Evolutionary conservation across 768 basidiomycete species (phyloP).

Genomic region (Tulasnella sp.): DNA sequence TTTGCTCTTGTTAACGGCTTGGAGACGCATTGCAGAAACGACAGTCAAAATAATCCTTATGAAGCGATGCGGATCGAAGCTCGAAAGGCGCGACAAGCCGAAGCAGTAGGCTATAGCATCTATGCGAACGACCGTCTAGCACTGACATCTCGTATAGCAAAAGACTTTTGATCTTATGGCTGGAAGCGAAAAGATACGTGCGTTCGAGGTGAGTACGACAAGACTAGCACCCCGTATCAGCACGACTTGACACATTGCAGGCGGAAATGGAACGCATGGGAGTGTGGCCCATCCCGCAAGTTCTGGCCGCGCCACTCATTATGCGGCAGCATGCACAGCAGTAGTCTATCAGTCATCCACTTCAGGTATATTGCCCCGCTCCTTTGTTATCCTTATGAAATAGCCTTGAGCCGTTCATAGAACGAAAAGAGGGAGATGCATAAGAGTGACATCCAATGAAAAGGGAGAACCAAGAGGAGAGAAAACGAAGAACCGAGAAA

Average conservation of each 20-base stretch:
- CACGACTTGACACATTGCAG: neutral
- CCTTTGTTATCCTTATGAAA: no score
- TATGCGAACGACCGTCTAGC: neutral
- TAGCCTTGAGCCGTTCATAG: no score
- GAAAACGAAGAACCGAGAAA: no score
- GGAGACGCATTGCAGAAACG: no score
- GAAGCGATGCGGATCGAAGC: constrained; percentile 5
- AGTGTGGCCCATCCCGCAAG: constrained; percentile 9
- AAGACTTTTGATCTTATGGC: constrained; percentile 15
- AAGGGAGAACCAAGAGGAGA: no score
- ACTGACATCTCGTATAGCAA: neutral
- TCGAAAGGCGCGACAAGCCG: neutral
- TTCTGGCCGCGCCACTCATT: neutral
- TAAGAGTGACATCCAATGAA: no score
- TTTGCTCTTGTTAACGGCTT: no score
- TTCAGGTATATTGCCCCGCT: no score
- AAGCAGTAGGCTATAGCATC: neutral
- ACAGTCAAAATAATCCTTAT: neutral
- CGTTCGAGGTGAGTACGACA: constrained; percentile 13
- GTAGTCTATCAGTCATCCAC: no score
- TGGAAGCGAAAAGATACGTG: constrained; percentile 9
- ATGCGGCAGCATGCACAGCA: neutral
- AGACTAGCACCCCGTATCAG: neutral
- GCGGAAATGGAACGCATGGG: constrained; percentile 2
- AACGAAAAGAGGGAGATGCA: no score